A percentile compares a stretch with the other conserved stretches of the same genome.
These are phyloP conservation scores for Trypanosoma avium DNA, from an alignment of 208 protist genomes.

Conservation along the genomic window DNA sequence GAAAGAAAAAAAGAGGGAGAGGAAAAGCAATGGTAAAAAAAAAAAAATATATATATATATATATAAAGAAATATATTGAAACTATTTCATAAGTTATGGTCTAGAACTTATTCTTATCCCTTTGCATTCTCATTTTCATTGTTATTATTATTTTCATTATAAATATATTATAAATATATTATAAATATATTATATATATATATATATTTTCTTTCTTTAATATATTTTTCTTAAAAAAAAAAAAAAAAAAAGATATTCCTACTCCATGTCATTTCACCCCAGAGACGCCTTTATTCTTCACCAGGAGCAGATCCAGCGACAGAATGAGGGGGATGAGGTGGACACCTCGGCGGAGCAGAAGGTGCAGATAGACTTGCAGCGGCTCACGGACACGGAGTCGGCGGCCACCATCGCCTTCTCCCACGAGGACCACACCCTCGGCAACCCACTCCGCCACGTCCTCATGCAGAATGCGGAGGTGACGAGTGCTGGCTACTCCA, in stretches of 20 bases:
- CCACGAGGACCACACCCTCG: slow-evolving; percentile 92
- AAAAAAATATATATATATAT: background rate
- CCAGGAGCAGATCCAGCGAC: slow-evolving; percentile 86
- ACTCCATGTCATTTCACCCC: slow-evolving; percentile 59
- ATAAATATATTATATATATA: slow-evolving; percentile 11
- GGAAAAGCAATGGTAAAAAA: background rate
- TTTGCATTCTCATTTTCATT: background rate
- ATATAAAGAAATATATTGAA: too few relatives aligned
- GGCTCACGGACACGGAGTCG: slow-evolving; percentile 72
- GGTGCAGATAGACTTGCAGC: slow-evolving; percentile 84
- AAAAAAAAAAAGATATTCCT: background rate
- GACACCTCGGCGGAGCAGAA: slow-evolving; percentile 90
- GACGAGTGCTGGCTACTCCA: slow-evolving; percentile 88
- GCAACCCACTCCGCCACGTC: slow-evolving; percentile 91
- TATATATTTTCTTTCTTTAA: slow-evolving; percentile 13
- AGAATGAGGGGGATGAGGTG: slow-evolving; percentile 90
- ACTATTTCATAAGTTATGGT: too few relatives aligned
- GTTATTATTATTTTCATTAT: background rate
- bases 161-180: background rate
- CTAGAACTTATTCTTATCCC: too few relatives aligned
- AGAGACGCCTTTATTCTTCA: slow-evolving; percentile 87
- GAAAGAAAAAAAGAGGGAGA: background rate
- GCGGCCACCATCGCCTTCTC: slow-evolving; percentile 82
- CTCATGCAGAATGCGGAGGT: slow-evolving; percentile 91
- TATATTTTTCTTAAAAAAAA: background rate